A percentile compares a stretch with the other conserved stretches of the same genome.
These are phyloP conservation scores for Talinum fruticosum DNA, from an alignment of 148 eudicot species.

Conservation along the genomic window DNA sequence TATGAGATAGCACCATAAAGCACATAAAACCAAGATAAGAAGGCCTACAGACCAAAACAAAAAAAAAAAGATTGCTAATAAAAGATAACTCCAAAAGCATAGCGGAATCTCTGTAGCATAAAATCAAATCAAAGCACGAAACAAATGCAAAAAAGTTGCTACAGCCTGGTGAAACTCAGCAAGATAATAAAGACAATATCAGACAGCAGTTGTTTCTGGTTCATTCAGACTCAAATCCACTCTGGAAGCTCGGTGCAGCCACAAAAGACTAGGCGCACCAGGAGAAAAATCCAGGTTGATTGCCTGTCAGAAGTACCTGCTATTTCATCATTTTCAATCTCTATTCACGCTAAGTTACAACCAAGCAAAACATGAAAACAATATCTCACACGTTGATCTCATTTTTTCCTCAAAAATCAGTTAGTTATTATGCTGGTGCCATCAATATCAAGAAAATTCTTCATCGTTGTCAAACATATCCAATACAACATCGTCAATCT, in stretches of 20 bases:
- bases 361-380: background rate
- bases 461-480: background rate
- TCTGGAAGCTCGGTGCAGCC: conserved; percentile 39
- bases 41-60: background rate
- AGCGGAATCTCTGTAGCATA: background rate
- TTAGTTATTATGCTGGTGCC: background rate
- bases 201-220: conserved; percentile 26
- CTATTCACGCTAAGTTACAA: conserved; percentile 11
- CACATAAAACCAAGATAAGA: background rate
- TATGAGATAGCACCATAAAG: background rate
- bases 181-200: conserved; percentile 26
- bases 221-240: conserved; percentile 33
- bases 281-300: conserved; percentile 31
- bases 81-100: background rate
- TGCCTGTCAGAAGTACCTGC: conserved; percentile 43
- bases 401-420: background rate
- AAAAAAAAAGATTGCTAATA: too few relatives aligned
- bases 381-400: background rate
- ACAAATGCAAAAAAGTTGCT: background rate
- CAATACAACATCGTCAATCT: too few relatives aligned
- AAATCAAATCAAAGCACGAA: background rate
- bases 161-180: background rate
- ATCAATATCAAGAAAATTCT: background rate
- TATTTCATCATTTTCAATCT: conserved; percentile 32
- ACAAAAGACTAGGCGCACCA: conserved; percentile 35